phyloP scores from a whole-genome alignment of 768 basidiomycete species.

The Candolleomyces aberdarensis region DNA sequence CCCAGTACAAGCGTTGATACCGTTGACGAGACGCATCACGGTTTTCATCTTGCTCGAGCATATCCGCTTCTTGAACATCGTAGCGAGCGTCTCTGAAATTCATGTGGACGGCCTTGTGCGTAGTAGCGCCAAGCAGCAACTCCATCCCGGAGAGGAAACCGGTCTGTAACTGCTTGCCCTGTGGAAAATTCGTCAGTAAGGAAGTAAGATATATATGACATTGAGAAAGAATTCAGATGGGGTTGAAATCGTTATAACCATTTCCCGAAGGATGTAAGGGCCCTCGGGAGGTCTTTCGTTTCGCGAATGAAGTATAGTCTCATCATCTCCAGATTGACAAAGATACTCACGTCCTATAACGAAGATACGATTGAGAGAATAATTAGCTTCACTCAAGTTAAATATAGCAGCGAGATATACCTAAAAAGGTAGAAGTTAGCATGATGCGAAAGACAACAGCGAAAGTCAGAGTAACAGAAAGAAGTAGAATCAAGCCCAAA shows the following conservation, averaged over 20 bases:
- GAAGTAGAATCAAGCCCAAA: constrained; percentile 61
- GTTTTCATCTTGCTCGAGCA: constrained; percentile 52
- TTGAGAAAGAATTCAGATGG: constrained; percentile 50
- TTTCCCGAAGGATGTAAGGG: constrained; percentile 57
- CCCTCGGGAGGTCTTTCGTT: constrained; percentile 53
- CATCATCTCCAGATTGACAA: constrained; percentile 37
- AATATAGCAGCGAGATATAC: not conserved
- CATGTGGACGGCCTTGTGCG: constrained; percentile 16
- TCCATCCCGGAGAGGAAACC: constrained; percentile 86
- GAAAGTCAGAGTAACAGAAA: constrained; percentile 22
- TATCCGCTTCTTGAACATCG: constrained; percentile 60
- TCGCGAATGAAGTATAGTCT: constrained; percentile 68
- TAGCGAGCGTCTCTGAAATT: constrained; percentile 13
- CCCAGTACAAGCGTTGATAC: constrained; percentile 77
- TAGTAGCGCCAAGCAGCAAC: constrained; percentile 57
- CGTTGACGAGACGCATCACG: constrained; percentile 56
- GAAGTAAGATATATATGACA: not conserved
- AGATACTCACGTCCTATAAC: constrained; percentile 37
- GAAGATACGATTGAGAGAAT: not conserved
- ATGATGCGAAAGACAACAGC: not conserved
- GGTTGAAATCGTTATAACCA: constrained; percentile 71
- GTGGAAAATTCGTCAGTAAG: not conserved
- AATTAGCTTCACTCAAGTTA: constrained; percentile 12
- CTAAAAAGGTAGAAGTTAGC: constrained; percentile 10
- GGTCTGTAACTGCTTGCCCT: constrained; percentile 71